Evolutionary conservation across 208 protist species (phyloP).

Genomic region (Trypanosoma avium): DNA sequence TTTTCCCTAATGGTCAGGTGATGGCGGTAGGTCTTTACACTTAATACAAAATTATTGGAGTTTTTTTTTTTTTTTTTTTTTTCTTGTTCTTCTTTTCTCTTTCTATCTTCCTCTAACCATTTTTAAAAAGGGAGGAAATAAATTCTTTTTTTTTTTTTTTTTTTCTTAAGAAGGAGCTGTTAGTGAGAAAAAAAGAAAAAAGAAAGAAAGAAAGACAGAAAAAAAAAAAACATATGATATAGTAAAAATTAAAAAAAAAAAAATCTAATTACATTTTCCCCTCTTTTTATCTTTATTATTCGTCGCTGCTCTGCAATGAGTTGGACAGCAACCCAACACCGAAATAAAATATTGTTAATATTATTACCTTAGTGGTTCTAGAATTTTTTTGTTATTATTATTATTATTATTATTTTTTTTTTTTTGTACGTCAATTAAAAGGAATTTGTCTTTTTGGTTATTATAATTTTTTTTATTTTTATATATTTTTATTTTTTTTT

Average conservation of each 20-base stretch:
- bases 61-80: neutral
- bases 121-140: neutral
- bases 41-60: constrained; percentile 18
- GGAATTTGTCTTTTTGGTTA: neutral
- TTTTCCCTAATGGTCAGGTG: constrained; percentile 77
- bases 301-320: no score
- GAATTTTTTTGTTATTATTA: constrained; percentile 5
- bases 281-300: no score
- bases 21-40: constrained; percentile 66
- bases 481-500: constrained; percentile 19
- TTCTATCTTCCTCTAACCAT: no score
- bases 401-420: constrained; percentile 7
- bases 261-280: constrained; percentile 1
- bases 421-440: neutral
- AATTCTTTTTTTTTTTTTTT: neutral
- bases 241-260: constrained; percentile 8
- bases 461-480: constrained; percentile 6
- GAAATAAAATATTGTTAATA: no score
- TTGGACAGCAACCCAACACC: no score
- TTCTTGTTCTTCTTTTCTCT: no score
- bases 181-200: no score
- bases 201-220: neutral
- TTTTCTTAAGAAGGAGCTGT: no score
- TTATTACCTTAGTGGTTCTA: no score
- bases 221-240: no score